phyloP scores from a whole-genome alignment of 306 rosid genomes.

The Abrus pulchellus region DNA sequence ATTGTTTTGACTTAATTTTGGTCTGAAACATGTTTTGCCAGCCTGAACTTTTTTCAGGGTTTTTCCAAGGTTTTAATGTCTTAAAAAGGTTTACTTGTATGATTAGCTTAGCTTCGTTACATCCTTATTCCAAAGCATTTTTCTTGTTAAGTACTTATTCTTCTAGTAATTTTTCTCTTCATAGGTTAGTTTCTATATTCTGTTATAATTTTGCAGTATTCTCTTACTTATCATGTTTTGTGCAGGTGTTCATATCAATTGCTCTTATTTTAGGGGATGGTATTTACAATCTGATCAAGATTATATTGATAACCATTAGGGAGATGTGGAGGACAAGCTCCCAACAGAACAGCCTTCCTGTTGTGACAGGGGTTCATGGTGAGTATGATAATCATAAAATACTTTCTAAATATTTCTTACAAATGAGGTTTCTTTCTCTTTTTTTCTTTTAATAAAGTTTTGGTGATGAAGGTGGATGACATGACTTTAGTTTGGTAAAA shows the following conservation, averaged over 20 bases:
- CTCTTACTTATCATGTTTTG: conserved; percentile 37
- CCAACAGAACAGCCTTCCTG: conserved; percentile 68
- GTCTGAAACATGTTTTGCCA: conserved; percentile 4
- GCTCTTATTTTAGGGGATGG: conserved; percentile 95
- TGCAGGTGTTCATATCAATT: conserved; percentile 56
- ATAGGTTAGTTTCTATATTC: conserved; percentile 2
- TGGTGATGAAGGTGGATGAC: not conserved
- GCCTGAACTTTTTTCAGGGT: not conserved
- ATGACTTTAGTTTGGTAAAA: too few species aligned
- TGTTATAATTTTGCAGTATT: conserved; percentile 21
- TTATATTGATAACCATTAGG: conserved; percentile 67
- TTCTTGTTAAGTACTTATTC: conserved; percentile 10
- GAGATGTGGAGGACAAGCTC: conserved; percentile 72
- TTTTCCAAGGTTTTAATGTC: conserved; percentile 8
- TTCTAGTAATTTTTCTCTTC: not conserved
- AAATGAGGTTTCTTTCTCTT: conserved; percentile 5
- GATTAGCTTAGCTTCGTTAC: conserved; percentile 27
- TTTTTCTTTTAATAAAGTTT: not conserved
- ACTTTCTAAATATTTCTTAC: conserved; percentile 20
- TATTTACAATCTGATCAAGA: conserved; percentile 81
- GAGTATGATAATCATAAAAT: conserved; percentile 44
- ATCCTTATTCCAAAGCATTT: conserved; percentile 22
- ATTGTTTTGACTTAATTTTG: not conserved
- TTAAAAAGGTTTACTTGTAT: not conserved
- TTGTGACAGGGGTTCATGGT: conserved; percentile 66